These are phyloP conservation scores for Metarhizium humberi DNA, from an alignment of 2,329 filamentous ascomycete genomes.

Conservation along the genomic window DNA sequence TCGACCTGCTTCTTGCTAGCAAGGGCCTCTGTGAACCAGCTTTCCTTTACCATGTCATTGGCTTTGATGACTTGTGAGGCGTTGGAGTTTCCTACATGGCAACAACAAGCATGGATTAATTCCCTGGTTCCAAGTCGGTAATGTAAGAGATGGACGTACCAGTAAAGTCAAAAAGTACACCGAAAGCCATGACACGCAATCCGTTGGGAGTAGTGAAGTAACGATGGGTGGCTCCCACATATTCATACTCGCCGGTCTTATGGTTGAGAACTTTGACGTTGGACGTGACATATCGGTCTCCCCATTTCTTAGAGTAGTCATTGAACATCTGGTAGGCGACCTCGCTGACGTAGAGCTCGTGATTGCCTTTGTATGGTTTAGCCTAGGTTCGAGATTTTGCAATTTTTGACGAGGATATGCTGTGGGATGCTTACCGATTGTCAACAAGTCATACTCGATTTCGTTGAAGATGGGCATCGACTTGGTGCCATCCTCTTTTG, in stretches of 20 bases:
- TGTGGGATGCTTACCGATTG: conserved; percentile 21
- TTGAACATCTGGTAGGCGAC: conserved; percentile 53
- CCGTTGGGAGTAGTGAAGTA: conserved; percentile 34
- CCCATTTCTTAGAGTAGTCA: conserved; percentile 48
- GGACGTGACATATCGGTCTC: conserved; percentile 34
- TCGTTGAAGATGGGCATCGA: conserved; percentile 38
- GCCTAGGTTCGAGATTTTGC: too few species aligned
- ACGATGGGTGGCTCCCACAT: conserved; percentile 32
- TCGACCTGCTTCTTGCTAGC: conserved; percentile 46
- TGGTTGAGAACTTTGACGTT: conserved; percentile 34
- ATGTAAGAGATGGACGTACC: conserved; percentile 28
- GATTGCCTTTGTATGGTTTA: conserved; percentile 33
- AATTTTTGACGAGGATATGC: too few species aligned
- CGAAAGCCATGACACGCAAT: conserved; percentile 34
- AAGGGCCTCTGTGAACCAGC: conserved; percentile 52
- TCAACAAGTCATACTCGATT: conserved; percentile 32
- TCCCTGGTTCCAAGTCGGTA: conserved; percentile 7
- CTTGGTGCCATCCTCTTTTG: conserved; percentile 43
- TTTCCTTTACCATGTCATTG: conserved; percentile 37
- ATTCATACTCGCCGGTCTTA: conserved; percentile 28
- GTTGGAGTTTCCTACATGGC: conserved; percentile 43
- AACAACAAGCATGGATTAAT: not conserved
- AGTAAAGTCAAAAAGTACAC: conserved; percentile 36
- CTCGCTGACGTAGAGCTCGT: conserved; percentile 55
- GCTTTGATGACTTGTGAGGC: conserved; percentile 51